Conservation (phyloP, 2,329 filamentous ascomycete genomes). For the Pestalotiopsis fici region DNA sequence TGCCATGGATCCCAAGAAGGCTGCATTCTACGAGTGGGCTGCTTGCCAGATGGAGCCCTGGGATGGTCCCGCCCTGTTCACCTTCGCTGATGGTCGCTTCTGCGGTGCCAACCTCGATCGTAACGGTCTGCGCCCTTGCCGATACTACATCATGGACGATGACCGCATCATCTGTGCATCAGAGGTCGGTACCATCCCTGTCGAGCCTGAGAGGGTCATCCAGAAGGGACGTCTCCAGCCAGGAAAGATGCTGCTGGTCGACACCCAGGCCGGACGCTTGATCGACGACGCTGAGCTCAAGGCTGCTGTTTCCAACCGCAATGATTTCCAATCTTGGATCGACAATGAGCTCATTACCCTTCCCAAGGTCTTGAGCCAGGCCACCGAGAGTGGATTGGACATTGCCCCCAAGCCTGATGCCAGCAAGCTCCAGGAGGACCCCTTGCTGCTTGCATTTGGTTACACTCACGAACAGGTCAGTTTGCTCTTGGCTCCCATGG, state of each 20-base stretch:
- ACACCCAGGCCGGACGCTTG: conserved; percentile 85
- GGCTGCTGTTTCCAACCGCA: conserved; percentile 79
- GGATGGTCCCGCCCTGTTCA: conserved; percentile 96
- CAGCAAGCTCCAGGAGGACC: conserved; percentile 77
- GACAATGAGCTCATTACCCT: conserved; percentile 83
- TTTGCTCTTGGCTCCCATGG: conserved; percentile 90
- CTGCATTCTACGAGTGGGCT: conserved; percentile 98
- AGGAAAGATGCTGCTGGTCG: conserved; percentile 93
- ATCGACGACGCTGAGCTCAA: conserved; percentile 95
- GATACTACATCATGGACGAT: conserved; percentile 96
- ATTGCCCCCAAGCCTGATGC: conserved; percentile 69
- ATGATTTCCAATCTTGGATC: conserved; percentile 88
- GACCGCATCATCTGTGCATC: conserved; percentile 97
- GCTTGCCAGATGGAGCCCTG: conserved; percentile 99
- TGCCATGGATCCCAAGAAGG: conserved; percentile 90
- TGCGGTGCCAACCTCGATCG: conserved; percentile 96
- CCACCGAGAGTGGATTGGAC: conserved; percentile 57
- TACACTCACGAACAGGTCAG: conserved; percentile 96
- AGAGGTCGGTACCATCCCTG: conserved; percentile 89
- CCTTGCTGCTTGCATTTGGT: conserved; percentile 81
- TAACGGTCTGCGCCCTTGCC: conserved; percentile 91
- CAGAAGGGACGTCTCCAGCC: conserved; percentile 94
- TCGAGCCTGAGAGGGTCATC: conserved; percentile 86
- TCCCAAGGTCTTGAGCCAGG: conserved; percentile 68
- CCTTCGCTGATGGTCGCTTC: conserved; percentile 93